Conservation (phyloP, 2,329 filamentous ascomycete genomes). For the Trichoderma semiorbis region DNA sequence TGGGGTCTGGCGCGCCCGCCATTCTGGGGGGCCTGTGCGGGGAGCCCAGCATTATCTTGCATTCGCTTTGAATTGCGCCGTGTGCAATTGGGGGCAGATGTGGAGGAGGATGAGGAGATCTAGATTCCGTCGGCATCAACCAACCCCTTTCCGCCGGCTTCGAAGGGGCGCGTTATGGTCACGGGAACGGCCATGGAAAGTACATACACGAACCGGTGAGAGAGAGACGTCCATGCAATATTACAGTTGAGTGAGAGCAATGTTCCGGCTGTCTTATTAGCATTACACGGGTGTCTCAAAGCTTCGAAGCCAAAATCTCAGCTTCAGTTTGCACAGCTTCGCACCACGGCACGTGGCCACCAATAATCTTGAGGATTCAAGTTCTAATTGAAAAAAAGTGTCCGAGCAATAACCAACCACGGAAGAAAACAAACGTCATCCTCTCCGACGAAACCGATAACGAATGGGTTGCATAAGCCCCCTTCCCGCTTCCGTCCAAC, state of each 20-base stretch:
- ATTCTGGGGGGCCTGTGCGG: conserved; percentile 1
- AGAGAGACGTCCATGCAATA: not conserved
- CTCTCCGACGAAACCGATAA: not conserved
- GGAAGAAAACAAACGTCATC: not conserved
- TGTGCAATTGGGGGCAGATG: not conserved
- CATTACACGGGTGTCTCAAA: not conserved
- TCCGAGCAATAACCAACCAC: not conserved
- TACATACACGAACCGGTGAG: not conserved
- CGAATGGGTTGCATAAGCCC: not conserved
- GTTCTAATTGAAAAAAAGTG: not conserved
- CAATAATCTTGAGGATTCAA: not conserved
- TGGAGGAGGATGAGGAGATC: not conserved
- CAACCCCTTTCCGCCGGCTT: not conserved
- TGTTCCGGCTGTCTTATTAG: no score
- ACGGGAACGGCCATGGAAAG: not conserved
- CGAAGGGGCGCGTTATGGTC: not conserved
- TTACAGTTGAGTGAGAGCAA: no score
- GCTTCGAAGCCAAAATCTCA: not conserved
- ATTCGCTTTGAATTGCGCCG: not conserved
- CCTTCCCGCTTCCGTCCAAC: not conserved
- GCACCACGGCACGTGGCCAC: not conserved
- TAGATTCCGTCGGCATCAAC: not conserved
- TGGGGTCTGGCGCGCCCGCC: not conserved
- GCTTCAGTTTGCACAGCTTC: not conserved
- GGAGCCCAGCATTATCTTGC: not conserved